Percentiles rank a stretch among this genome's conserved stretches.
phyloP scores from a whole-genome alignment of 1,284 basidiomycete genomes.

The Heterobasidion irregulare region DNA sequence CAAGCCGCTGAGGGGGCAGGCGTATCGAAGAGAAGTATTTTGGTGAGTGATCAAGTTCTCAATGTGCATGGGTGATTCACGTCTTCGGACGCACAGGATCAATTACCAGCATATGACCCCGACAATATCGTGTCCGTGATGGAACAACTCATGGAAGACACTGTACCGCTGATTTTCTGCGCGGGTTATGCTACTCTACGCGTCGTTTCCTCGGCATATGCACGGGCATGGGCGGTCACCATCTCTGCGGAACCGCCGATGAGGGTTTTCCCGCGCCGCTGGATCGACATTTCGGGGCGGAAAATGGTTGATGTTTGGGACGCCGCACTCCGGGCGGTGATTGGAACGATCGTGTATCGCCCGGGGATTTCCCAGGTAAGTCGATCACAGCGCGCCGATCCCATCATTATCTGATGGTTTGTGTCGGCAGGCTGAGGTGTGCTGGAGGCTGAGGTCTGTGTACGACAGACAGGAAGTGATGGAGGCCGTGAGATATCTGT shows the following conservation, averaged over 20 bases:
- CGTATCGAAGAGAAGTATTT: constrained; percentile 34
- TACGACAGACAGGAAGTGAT: constrained; percentile 72
- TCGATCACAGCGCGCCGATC: not conserved
- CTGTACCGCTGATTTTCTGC: constrained; percentile 57
- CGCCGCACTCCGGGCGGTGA: constrained; percentile 57
- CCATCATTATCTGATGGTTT: not conserved
- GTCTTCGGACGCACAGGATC: not conserved
- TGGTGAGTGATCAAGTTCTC: constrained; percentile 29
- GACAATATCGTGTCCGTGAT: constrained; percentile 17
- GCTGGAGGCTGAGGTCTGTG: constrained; percentile 54
- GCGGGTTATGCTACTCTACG: constrained; percentile 48
- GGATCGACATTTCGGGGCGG: constrained; percentile 66
- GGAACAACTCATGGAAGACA: constrained; percentile 33
- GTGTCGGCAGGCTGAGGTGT: constrained; percentile 46
- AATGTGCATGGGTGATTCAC: not conserved
- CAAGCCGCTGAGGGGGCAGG: constrained; percentile 36
- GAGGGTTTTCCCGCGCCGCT: constrained; percentile 58
- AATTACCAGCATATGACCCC: not conserved
- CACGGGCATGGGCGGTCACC: constrained; percentile 51
- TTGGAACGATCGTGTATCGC: constrained; percentile 54
- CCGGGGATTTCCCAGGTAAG: constrained; percentile 72
- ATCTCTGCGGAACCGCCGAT: constrained; percentile 36
- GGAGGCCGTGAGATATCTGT: constrained; percentile 53
- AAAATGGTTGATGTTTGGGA: constrained; percentile 60
- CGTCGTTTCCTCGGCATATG: constrained; percentile 40